These are phyloP conservation scores for Scheffersomyces titani DNA, from an alignment of 1,139 yeast genomes.

Conservation along the genomic window DNA sequence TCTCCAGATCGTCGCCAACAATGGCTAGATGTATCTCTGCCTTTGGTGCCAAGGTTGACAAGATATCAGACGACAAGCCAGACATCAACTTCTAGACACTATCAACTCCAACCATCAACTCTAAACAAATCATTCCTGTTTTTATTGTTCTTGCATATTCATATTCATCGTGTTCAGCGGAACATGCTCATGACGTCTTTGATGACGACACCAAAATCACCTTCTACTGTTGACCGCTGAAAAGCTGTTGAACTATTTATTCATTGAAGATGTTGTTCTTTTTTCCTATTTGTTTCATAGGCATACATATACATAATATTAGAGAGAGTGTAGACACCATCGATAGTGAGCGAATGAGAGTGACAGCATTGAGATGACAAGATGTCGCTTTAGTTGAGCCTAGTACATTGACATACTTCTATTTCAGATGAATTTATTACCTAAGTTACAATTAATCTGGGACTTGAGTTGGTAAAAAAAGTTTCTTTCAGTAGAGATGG, in stretches of 20 bases:
- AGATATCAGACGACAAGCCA: constrained; percentile 53
- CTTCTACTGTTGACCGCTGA: not conserved
- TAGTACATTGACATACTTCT: not conserved
- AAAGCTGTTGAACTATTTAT: not conserved
- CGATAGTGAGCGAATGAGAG: not conserved
- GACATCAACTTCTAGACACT: constrained; percentile 30
- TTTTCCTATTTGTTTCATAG: not conserved
- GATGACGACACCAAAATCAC: not conserved
- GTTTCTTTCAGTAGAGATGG: too few species aligned
- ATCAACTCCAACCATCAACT: not conserved
- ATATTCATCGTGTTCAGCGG: not conserved
- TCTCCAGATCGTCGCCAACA: constrained; percentile 84
- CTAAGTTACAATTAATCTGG: too few species aligned
- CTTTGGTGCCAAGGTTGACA: constrained; percentile 67
- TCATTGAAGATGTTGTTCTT: not conserved
- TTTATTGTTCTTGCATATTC: not conserved
- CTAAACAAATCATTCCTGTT: not conserved
- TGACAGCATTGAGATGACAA: not conserved
- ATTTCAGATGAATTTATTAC: too few species aligned
- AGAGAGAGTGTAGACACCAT: not conserved
- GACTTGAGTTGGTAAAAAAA: too few species aligned
- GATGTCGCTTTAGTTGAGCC: too few species aligned
- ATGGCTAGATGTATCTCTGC: constrained; percentile 82
- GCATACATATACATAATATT: not conserved
- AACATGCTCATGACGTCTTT: not conserved